These are phyloP conservation scores for Coniophora puteana DNA, from an alignment of 1,284 basidiomycete genomes.

Conservation along the genomic window DNA sequence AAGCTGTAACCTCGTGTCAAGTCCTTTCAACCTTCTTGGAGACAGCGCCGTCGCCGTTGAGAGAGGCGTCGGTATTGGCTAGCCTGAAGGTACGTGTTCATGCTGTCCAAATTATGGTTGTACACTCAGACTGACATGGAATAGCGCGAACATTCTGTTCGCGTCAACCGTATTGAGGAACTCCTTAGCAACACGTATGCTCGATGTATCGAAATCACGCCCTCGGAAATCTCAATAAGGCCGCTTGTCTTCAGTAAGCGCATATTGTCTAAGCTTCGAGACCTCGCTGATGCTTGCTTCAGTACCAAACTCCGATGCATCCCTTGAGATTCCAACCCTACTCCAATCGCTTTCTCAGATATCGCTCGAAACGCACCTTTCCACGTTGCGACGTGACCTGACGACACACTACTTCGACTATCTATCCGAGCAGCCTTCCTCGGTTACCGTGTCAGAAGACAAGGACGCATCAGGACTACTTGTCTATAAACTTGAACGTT, in stretches of 20 bases:
- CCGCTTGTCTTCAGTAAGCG: constrained; percentile 54
- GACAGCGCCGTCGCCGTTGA: constrained; percentile 48
- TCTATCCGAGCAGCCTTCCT: constrained; percentile 49
- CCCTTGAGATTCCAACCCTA: constrained; percentile 50
- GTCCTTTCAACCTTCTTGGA: constrained; percentile 42
- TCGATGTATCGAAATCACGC: constrained; percentile 49
- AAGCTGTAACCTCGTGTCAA: constrained; percentile 44
- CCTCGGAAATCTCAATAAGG: constrained; percentile 45
- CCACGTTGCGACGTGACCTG: constrained; percentile 63
- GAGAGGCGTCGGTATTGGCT: constrained; percentile 43
- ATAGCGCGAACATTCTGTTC: constrained; percentile 52
- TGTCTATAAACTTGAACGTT: constrained; percentile 40
- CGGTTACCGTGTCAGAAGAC: constrained; percentile 33
- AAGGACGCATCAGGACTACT: constrained; percentile 25
- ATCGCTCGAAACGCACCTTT: constrained; percentile 52
- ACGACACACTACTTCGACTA: constrained; percentile 55
- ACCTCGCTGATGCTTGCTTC: constrained; percentile 7
- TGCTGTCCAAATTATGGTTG: constrained; percentile 1
- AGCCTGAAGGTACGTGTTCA: constrained; percentile 52
- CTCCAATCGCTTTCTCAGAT: constrained; percentile 54
- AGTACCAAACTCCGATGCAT: constrained; percentile 56
- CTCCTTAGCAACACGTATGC: constrained; percentile 67
- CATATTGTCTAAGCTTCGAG: constrained; percentile 2
- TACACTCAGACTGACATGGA: constrained; percentile 6
- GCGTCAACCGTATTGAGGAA: constrained; percentile 61